Percentiles rank a stretch among this genome's conserved stretches.
Evolutionary conservation across 768 basidiomycete species (phyloP).

Genomic region (Boletus patriciae): DNA sequence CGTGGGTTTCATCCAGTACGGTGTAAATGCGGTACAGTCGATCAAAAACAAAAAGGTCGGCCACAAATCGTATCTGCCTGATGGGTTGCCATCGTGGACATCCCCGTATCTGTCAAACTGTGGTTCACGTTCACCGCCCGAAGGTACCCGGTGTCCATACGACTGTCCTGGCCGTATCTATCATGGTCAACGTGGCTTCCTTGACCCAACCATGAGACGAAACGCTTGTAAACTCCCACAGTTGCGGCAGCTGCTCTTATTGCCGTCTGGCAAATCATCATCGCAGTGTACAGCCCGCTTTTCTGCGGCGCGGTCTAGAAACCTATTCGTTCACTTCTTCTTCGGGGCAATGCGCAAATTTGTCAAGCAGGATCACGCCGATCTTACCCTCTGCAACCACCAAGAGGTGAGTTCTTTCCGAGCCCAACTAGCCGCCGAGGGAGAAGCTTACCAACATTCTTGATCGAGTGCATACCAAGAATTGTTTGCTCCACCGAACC

Average conservation of each 20-base stretch:
- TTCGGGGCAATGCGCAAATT: constrained; percentile 7
- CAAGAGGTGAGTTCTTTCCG: not conserved
- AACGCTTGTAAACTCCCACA: not conserved
- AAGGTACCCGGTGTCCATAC: not conserved
- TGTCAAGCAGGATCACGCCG: not conserved
- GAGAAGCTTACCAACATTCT: not conserved
- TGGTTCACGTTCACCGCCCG: not conserved
- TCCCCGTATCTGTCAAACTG: not conserved
- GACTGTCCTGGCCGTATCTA: not conserved
- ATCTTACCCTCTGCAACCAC: not conserved
- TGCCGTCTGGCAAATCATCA: not conserved
- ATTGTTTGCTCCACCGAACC: not conserved
- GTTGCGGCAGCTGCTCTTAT: not conserved
- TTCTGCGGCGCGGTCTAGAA: not conserved
- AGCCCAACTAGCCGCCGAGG: not conserved
- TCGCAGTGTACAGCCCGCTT: constrained; percentile 10
- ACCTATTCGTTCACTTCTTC: not conserved
- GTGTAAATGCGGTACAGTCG: not conserved
- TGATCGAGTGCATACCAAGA: constrained; percentile 3
- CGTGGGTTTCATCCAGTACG: too few relatives aligned
- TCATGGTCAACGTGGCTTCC: constrained; percentile 38
- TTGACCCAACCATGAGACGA: constrained; percentile 17
- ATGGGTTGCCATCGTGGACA: not conserved
- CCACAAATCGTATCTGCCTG: not conserved
- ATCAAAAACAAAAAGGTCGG: not conserved